Base-by-base conservation (phyloP, 805 yeast genomes). In the Saccharomyces paradoxus region DNA sequence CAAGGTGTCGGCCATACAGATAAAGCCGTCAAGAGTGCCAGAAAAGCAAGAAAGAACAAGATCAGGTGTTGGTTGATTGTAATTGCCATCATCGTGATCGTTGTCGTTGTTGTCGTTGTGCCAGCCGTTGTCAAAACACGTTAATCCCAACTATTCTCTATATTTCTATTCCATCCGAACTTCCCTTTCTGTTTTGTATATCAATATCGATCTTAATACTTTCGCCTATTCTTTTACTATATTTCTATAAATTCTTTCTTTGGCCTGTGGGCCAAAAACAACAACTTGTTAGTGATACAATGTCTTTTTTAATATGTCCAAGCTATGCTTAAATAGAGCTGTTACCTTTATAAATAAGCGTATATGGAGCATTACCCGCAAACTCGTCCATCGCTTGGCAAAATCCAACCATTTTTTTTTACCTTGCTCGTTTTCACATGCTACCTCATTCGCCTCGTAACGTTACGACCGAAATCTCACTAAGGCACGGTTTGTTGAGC, bases 1-100 rank as follows among this genome's bases (percentile, higher is more conserved):
- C 84, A 85, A 70, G 99, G 97, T 71, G 89, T 90, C 44, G 96
- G 94, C 24, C 96, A 94, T 72, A 90, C 96, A 51, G 82, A 86
- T 67, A 85, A 87, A 71, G 99, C 99, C 24, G 90, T 89, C 56
- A 83, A 81, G 61, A 81, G 83, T 69, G 98, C 98, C 53, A 83
- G 84, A 71, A 85, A 86, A 67, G 95, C 96, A 53, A 84, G 99
- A 78, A 89, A 77, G 71, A 89, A 89, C 84, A 90, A 82, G 77
- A 81, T 89, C 78, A 87, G 94, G 83, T 87, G 96, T 70, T 77
- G 81, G 67, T 74, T 84, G 73, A 83, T 89, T 68, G 68, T 77
- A 63, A 73, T 81, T 59, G 65, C 83, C 52, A 77, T 87, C 61
- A 70, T 86, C 55, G 75, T 80, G 59, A 81, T 86, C 56, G 76